These are phyloP conservation scores for Rhodosorus marinus DNA, from an alignment of 23 red algal genomes.

Conservation along the genomic window DNA sequence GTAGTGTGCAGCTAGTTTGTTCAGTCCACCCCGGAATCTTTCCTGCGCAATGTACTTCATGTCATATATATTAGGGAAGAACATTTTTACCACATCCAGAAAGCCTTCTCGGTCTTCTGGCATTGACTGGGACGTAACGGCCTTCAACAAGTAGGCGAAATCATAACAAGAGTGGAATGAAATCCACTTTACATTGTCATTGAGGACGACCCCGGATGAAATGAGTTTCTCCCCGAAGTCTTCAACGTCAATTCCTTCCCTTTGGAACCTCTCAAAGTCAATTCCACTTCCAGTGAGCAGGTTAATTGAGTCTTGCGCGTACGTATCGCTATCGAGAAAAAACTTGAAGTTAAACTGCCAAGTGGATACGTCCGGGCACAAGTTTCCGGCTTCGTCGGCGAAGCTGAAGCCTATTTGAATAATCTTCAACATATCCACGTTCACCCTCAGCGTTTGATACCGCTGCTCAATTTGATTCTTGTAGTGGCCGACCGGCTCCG, in stretches of 20 bases:
- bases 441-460: conserved; percentile 70
- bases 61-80: conserved; percentile 86
- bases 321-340: conserved; percentile 46
- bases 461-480: conserved; percentile 22
- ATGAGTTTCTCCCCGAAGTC: conserved; percentile 84
- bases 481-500: conserved; percentile 47
- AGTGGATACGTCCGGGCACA: conserved; percentile 31
- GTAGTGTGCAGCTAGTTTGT: conserved; percentile 57
- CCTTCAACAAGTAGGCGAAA: conserved; percentile 83
- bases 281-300: conserved; percentile 61
- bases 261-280: conserved; percentile 68
- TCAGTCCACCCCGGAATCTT: conserved; percentile 53
- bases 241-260: conserved; percentile 65
- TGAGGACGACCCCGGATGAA: conserved; percentile 70
- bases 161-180: conserved; percentile 81
- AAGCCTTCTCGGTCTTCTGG: conserved; percentile 54
- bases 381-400: conserved; percentile 37
- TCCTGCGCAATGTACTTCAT: conserved; percentile 83
- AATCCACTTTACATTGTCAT: conserved; percentile 63
- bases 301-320: conserved; percentile 74
- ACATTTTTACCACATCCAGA: conserved; percentile 54
- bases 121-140: conserved; percentile 35
- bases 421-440: conserved; percentile 80
- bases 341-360: conserved; percentile 99
- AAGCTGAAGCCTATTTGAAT: conserved; percentile 77